Percentiles rank a stretch among this genome's conserved stretches.
These are phyloP conservation scores for Hanseniaspora clermontiae DNA, from an alignment of 805 yeast genomes.

Conservation along the genomic window DNA sequence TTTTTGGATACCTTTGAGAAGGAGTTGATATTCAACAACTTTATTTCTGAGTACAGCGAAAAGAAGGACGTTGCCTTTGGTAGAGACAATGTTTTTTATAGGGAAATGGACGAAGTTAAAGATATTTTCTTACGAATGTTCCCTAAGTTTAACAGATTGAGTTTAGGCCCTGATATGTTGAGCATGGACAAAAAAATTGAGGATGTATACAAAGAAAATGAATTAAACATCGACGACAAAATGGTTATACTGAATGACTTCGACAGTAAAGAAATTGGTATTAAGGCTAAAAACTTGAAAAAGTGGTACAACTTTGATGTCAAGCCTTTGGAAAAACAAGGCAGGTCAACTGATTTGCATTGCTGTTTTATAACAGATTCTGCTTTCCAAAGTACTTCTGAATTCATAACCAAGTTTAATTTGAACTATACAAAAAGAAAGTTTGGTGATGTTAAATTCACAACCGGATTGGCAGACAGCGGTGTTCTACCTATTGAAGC, in stretches of 20 bases:
- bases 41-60: constrained; percentile 39
- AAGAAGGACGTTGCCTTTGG: constrained; percentile 31
- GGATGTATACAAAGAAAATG: neutral
- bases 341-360: neutral
- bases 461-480: neutral
- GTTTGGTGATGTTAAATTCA: neutral
- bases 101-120: constrained; percentile 18
- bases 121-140: constrained; percentile 19
- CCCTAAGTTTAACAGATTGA: constrained; percentile 13
- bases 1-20: constrained; percentile 7
- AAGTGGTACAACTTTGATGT: neutral
- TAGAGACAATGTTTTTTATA: neutral
- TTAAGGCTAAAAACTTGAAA: neutral
- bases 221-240: neutral
- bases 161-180: constrained; percentile 1
- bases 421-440: neutral
- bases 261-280: neutral
- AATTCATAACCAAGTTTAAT: neutral
- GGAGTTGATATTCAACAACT: constrained; percentile 26
- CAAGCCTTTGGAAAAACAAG: neutral
- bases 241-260: neutral
- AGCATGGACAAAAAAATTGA: neutral
- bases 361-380: neutral
- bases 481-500: neutral
- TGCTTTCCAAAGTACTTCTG: neutral